phyloP scores from a whole-genome alignment of 225 moss, liverwort and hornwort genomes.

The Polytrichum commune region DNA sequence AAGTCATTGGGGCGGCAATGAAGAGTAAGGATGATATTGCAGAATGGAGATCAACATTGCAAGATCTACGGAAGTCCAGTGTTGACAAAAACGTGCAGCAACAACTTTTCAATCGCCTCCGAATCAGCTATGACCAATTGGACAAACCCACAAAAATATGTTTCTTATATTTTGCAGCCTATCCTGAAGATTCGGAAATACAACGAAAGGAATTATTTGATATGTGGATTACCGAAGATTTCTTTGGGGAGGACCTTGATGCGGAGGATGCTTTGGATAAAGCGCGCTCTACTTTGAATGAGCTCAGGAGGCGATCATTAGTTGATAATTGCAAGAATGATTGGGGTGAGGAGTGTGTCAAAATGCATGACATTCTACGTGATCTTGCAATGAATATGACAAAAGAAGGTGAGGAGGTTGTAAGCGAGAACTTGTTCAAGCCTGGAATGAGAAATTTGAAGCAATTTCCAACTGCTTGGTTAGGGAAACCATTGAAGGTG shows the following conservation, averaged over 20 bases:
- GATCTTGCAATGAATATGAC: neutral
- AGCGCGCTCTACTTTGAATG: neutral
- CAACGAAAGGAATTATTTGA: neutral
- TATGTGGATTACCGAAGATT: neutral
- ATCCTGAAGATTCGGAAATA: neutral
- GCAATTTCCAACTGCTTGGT: neutral
- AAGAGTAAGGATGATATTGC: neutral
- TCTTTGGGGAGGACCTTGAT: neutral
- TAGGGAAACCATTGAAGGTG: neutral
- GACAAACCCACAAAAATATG: neutral
- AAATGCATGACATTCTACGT: neutral
- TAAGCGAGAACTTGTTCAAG: neutral
- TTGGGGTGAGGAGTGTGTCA: accelerated
- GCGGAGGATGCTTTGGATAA: neutral
- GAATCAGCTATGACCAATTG: too few species aligned
- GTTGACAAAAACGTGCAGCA: too few species aligned
- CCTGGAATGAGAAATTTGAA: neutral
- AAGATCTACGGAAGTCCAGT: neutral
- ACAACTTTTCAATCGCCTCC: too few species aligned
- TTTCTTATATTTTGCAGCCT: conserved; percentile 5
- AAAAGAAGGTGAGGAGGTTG: neutral
- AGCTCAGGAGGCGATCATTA: neutral
- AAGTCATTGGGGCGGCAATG: neutral
- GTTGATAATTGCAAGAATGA: neutral
- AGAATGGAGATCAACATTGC: neutral